Percentiles rank a stretch among this genome's conserved stretches.
Evolutionary conservation across 2,329 filamentous ascomycete genomes (phyloP).

Genomic region (Penicillium sp.): DNA sequence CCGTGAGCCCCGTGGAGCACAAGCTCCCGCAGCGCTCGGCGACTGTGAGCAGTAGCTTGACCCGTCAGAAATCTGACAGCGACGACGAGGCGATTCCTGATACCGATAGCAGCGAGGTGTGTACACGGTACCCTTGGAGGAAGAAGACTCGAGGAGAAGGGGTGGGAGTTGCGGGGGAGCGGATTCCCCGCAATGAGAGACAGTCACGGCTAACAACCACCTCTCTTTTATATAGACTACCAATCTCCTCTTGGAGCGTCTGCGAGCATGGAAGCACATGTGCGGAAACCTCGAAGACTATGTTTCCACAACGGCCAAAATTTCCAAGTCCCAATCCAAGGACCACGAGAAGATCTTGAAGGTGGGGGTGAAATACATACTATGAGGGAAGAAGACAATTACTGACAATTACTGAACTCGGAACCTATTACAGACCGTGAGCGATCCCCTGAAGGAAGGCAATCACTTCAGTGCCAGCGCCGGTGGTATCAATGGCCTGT

Average conservation of each 20-base stretch:
- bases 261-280: conserved; percentile 96
- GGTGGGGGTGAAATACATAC: conserved; percentile 50
- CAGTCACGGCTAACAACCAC: conserved; percentile 10
- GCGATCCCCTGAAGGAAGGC: conserved; percentile 82
- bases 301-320: conserved; percentile 81
- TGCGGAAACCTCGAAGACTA: conserved; percentile 92
- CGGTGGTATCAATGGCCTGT: conserved; percentile 87
- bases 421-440: conserved; percentile 68
- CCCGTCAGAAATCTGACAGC: conserved; percentile 44
- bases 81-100: conserved; percentile 51
- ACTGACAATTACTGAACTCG: not conserved
- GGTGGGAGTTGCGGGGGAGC: not conserved
- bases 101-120: conserved; percentile 50
- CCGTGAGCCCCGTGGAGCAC: conserved; percentile 37
- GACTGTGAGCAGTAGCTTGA: conserved; percentile 41
- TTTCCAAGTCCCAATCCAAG: conserved; percentile 83
- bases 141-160: not conserved
- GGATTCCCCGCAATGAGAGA: not conserved
- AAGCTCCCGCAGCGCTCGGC: conserved; percentile 44
- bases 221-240: conserved; percentile 61
- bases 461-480: conserved; percentile 91
- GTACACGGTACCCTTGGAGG: conserved; percentile 20
- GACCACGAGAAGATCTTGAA: conserved; percentile 96
- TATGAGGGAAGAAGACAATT: not conserved
- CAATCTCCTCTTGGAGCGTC: conserved; percentile 81